These are phyloP conservation scores for Taphrina wiesneri DNA, from an alignment of 1,139 yeast species.

Conservation along the genomic window DNA sequence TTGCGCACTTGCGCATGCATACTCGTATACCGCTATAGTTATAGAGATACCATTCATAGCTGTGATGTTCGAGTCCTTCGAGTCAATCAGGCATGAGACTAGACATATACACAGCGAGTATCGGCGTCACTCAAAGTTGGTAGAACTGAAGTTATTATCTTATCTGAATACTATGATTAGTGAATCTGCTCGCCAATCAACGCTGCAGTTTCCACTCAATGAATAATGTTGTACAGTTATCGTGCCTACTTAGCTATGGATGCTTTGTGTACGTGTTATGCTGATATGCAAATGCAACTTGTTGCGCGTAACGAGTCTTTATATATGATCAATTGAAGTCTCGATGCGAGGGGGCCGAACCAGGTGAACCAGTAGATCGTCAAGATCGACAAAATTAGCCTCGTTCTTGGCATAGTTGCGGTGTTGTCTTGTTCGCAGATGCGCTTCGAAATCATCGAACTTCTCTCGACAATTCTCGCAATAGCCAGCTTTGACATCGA, in stretches of 20 bases:
- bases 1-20: background rate
- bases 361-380: slow-evolving; percentile 60
- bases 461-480: slow-evolving; percentile 93
- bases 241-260: background rate
- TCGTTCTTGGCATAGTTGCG: slow-evolving; percentile 75
- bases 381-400: slow-evolving; percentile 73
- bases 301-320: background rate
- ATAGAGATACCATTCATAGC: background rate
- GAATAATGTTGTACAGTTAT: background rate
- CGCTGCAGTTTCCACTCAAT: background rate
- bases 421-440: slow-evolving; percentile 70
- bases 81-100: too few relatives aligned
- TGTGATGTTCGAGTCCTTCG: background rate
- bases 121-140: too few relatives aligned
- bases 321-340: background rate
- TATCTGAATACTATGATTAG: background rate
- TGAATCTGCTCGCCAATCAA: background rate
- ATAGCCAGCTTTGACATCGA: slow-evolving; percentile 55
- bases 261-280: background rate
- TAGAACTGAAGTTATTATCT: background rate
- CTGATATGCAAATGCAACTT: background rate
- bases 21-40: background rate
- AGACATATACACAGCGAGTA: too few relatives aligned
- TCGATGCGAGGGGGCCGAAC: slow-evolving; percentile 41
- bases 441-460: slow-evolving; percentile 78